A percentile compares a stretch with the other conserved stretches of the same genome.
Evolutionary conservation across 176 grass and related monocot species (phyloP).

Genomic region (Triticum turgidum): DNA sequence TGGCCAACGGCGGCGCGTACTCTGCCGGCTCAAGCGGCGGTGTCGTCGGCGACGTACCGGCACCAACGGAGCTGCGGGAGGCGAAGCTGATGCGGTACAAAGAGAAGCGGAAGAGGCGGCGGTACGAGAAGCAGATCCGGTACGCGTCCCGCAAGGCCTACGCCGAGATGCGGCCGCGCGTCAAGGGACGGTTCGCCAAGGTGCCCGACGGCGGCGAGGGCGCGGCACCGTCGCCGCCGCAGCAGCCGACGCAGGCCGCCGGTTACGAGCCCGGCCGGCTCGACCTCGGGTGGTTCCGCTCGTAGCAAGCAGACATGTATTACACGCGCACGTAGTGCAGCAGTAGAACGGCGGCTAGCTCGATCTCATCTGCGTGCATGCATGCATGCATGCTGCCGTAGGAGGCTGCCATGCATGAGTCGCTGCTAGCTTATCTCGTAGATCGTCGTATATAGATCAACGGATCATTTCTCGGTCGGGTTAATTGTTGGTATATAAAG

Average conservation of each 20-base stretch:
- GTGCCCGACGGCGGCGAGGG: slow-evolving; percentile 48
- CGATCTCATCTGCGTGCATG: background rate
- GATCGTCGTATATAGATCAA: background rate
- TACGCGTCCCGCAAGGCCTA: slow-evolving; percentile 96
- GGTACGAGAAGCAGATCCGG: slow-evolving; percentile 90
- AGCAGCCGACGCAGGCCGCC: background rate
- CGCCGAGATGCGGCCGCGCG: slow-evolving; percentile 81
- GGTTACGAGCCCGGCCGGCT: slow-evolving; percentile 47
- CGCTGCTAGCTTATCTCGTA: background rate
- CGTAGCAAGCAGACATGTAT: slow-evolving; percentile 11
- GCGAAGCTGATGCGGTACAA: slow-evolving; percentile 88
- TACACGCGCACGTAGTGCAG: background rate
- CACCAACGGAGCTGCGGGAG: slow-evolving; percentile 52
- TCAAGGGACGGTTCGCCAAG: slow-evolving; percentile 94
- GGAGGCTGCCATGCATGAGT: background rate
- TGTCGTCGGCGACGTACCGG: slow-evolving; percentile 12
- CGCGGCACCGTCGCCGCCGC: slow-evolving; percentile 10
- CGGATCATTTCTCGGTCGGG: background rate
- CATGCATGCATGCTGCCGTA: background rate
- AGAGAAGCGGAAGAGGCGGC: slow-evolving; percentile 82
- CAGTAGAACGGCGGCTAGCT: background rate
- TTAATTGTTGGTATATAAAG: background rate
- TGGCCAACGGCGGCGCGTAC: slow-evolving; percentile 1
- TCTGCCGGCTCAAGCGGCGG: background rate
- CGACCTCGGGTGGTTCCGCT: slow-evolving; percentile 65